phyloP scores from a whole-genome alignment of 2,329 filamentous ascomycete species.

The Xylariaceae sp. region DNA sequence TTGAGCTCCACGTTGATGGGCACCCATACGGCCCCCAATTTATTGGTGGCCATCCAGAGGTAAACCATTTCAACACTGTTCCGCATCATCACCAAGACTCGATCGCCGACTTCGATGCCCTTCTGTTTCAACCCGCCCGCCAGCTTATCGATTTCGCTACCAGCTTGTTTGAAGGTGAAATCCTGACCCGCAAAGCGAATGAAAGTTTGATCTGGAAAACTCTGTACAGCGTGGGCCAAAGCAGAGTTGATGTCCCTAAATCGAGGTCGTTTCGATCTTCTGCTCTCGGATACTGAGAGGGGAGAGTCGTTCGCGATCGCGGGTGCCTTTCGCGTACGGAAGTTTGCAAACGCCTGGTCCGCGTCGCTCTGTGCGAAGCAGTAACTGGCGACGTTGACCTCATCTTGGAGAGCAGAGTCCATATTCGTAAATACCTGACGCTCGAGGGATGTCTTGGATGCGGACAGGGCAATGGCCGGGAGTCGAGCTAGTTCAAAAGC shows the following conservation, averaged over 20 bases:
- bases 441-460: neutral
- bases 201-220: neutral
- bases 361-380: constrained; percentile 8
- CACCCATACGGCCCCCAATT: constrained; percentile 2
- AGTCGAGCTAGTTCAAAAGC: neutral
- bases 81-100: constrained; percentile 9
- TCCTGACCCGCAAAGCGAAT: neutral
- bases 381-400: constrained; percentile 8
- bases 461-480: neutral
- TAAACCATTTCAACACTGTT: constrained; percentile 8
- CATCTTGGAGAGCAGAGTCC: neutral
- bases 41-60: neutral
- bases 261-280: neutral
- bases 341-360: neutral
- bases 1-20: constrained; percentile 6
- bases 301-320: no score
- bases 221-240: neutral
- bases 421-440: neutral
- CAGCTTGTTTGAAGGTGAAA: neutral
- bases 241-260: constrained; percentile 5
- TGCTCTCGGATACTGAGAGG: neutral
- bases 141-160: neutral
- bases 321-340: neutral
- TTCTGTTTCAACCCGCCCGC: neutral
- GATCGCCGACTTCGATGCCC: neutral